A percentile compares a stretch with the other conserved stretches of the same genome.
phyloP scores from a whole-genome alignment of 164 flowering plant genomes.

The Litsea cubeba region DNA sequence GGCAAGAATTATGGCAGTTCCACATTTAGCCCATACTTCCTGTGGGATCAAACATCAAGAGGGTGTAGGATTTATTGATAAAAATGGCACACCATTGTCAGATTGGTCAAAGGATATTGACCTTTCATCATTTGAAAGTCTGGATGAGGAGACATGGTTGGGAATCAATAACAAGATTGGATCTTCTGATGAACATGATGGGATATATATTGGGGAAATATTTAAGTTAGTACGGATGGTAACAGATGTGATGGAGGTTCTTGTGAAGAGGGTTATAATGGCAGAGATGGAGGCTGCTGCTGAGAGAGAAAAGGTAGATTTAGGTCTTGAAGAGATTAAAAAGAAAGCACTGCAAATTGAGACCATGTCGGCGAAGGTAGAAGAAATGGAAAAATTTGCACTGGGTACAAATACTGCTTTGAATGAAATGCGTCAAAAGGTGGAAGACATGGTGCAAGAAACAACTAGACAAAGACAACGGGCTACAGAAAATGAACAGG shows the following conservation, averaged over 20 bases:
- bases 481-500: slow-evolving; percentile 90
- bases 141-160: slow-evolving; percentile 46
- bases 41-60: slow-evolving; percentile 70
- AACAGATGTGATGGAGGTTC: slow-evolving; percentile 78
- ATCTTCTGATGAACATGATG: slow-evolving; percentile 59
- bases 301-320: slow-evolving; percentile 76
- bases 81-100: slow-evolving; percentile 56
- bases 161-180: slow-evolving; percentile 33
- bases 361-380: slow-evolving; percentile 76
- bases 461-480: slow-evolving; percentile 91
- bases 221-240: slow-evolving; percentile 73
- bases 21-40: slow-evolving; percentile 67
- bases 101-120: slow-evolving; percentile 62
- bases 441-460: slow-evolving; percentile 95
- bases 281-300: slow-evolving; percentile 81
- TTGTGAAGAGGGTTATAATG: slow-evolving; percentile 72
- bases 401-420: slow-evolving; percentile 64
- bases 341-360: slow-evolving; percentile 73
- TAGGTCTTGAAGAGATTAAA: slow-evolving; percentile 77
- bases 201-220: slow-evolving; percentile 55
- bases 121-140: slow-evolving; percentile 48
- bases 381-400: slow-evolving; percentile 92
- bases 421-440: slow-evolving; percentile 86
- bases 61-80: slow-evolving; percentile 76
- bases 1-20: slow-evolving; percentile 65